Evolutionary conservation across 208 protist species (phyloP).

Genomic region (Trypanosoma melophagium): DNA sequence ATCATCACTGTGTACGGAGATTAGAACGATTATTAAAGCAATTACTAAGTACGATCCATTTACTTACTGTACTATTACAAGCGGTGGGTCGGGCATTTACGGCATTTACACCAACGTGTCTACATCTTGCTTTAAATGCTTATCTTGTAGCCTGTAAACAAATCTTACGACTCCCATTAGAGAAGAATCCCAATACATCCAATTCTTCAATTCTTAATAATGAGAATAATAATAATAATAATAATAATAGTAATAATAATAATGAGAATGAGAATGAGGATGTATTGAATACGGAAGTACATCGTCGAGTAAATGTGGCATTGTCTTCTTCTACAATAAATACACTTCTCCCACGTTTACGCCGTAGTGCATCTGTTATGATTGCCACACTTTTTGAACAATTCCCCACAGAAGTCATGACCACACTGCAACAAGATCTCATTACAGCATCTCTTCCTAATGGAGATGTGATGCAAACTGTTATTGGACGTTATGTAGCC

Average conservation of each 20-base stretch:
- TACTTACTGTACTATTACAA: slow-evolving; percentile 66
- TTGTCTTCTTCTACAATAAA: slow-evolving; percentile 46
- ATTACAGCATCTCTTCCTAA: slow-evolving; percentile 1
- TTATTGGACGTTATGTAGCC: slow-evolving; percentile 43
- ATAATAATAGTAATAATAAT: neutral
- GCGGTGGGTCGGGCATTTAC: slow-evolving; percentile 67
- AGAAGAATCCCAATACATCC: neutral
- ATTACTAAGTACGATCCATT: slow-evolving; percentile 51
- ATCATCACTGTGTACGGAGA: slow-evolving; percentile 33
- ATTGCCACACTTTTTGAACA: slow-evolving; percentile 76
- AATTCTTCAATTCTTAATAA: neutral
- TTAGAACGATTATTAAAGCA: slow-evolving; percentile 67
- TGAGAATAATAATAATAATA: slow-evolving; percentile 1
- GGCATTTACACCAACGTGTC: slow-evolving; percentile 60
- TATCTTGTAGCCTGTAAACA: slow-evolving; percentile 82
- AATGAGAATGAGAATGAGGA: too few relatives aligned
- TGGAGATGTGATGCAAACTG: slow-evolving; percentile 6
- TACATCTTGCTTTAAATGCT: slow-evolving; percentile 58
- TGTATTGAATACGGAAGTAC: slow-evolving; percentile 5
- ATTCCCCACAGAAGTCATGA: slow-evolving; percentile 72
- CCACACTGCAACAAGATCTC: slow-evolving; percentile 30
- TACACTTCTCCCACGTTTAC: slow-evolving; percentile 46
- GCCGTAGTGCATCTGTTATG: slow-evolving; percentile 45
- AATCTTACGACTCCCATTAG: slow-evolving; percentile 34
- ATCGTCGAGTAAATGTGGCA: slow-evolving; percentile 28